Conservation (phyloP, 1,139 yeast genomes). For the Geotrichum europaeum region DNA sequence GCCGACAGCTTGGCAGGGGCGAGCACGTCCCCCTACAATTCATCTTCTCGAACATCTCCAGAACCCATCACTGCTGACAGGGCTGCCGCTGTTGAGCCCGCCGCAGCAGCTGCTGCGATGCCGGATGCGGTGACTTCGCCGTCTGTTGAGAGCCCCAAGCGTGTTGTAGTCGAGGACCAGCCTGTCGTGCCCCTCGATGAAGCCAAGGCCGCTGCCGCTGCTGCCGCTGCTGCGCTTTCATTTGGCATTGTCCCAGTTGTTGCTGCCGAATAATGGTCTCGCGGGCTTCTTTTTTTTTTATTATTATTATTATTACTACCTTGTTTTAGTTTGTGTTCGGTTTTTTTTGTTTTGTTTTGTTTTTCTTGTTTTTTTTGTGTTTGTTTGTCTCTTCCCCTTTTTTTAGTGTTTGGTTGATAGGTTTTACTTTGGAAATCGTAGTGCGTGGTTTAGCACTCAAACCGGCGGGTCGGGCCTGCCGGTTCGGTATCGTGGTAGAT, state of each 20-base stretch:
- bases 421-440: no score
- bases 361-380: neutral
- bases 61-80: neutral
- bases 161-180: conserved; percentile 5
- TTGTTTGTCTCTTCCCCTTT: neutral
- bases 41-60: neutral
- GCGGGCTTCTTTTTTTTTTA: neutral
- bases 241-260: conserved; percentile 10
- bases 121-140: neutral
- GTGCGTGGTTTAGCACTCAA: no score
- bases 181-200: conserved; percentile 7
- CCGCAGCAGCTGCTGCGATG: conserved; percentile 5
- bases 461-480: no score
- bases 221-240: conserved; percentile 16
- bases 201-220: conserved; percentile 6
- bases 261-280: neutral
- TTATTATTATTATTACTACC: neutral
- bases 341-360: neutral
- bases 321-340: neutral
- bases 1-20: neutral
- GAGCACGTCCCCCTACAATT: neutral
- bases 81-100: neutral
- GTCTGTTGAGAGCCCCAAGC: neutral
- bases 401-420: neutral
- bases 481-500: no score